A percentile compares a stretch with the other conserved stretches of the same genome.
phyloP scores from a whole-genome alignment of 139 green algal genomes.

The Coelastrella sp. region DNA sequence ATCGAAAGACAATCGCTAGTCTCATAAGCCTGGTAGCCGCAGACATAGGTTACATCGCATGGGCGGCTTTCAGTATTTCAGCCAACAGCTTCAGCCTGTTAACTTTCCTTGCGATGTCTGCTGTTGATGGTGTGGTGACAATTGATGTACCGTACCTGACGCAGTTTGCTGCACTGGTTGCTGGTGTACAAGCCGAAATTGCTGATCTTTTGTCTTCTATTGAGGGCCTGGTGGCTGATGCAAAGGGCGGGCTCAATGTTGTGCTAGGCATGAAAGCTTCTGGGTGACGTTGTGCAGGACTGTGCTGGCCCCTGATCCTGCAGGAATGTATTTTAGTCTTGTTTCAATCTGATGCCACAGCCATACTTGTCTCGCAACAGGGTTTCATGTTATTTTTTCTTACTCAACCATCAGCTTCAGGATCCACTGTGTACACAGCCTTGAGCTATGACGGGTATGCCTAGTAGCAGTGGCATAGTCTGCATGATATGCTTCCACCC shows the following conservation, averaged over 20 bases:
- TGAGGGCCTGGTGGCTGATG: neutral
- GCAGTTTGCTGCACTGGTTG: neutral
- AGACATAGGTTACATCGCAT: neutral
- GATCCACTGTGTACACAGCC: too few species aligned
- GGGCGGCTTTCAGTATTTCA: neutral
- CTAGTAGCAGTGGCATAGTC: too few species aligned
- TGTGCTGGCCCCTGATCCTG: too few species aligned
- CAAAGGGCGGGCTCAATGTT: neutral
- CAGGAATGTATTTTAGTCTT: too few species aligned
- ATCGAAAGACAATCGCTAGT: neutral
- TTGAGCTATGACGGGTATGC: too few species aligned
- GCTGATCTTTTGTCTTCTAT: neutral
- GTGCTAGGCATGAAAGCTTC: neutral
- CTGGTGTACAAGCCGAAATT: neutral
- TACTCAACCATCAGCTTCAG: too few species aligned
- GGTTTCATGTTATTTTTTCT: too few species aligned
- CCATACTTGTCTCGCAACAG: too few species aligned
- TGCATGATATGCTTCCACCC: too few species aligned
- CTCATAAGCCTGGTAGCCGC: neutral
- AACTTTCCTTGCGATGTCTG: neutral
- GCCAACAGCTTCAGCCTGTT: neutral
- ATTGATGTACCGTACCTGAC: neutral
- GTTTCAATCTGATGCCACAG: too few species aligned
- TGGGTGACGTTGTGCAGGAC: too few species aligned
- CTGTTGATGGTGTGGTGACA: neutral